Evolutionary conservation across 2,329 filamentous ascomycete genomes (phyloP), one percentile per base, ranked within the genome.

Genomic region (Tolypocladium cylindrosporum): DNA sequence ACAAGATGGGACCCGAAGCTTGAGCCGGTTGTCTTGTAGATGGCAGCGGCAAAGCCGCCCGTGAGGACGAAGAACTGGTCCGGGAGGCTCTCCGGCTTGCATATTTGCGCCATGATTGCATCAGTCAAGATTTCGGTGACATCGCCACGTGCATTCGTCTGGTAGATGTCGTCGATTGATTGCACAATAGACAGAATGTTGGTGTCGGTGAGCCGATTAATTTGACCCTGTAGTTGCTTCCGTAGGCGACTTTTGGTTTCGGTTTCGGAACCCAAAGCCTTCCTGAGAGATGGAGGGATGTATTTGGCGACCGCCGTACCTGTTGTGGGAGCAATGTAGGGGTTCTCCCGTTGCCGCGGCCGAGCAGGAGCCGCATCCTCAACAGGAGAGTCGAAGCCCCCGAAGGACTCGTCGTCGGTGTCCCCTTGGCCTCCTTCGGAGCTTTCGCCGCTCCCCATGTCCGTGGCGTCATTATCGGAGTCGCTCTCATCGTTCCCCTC

Each of bases 41-140:
- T 73, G 0, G 91, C 91, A 6, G 93, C 86, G 41, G 93, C 85
- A 68, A 97, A 97, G 5, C 91, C 93, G 42, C 92, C 91, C 58
- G 91, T 88, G 13, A 97, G 82, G 55, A 97, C 91, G 57, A 97
- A 84, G 65, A 97, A 95, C 0, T 92, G 94, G 65, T 97, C 93
- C 6, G 89, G 86, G 2, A 97, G 77, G 50, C 79, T 85, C 31
- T 91, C 89, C 8, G 86, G 83, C 64, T 95, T 91, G 66, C 85
- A 88, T 37, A 96, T 82, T 59, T 94, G 83, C n/a, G 84, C 83
- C 60, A 96, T 79, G 0, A 97, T 76, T 1, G 93, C 77, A 61
- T 92, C 86, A 3, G 92, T 84, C 2, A 97, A 76, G 0, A 85
- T 87, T 1, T 89, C 86, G 1, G 91, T 96, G 52, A 97, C 91